Evolutionary conservation across 2,329 filamentous ascomycete species (phyloP), one percentile per base, ranked within the genome.

Genomic region (Tothia fuscella): DNA sequence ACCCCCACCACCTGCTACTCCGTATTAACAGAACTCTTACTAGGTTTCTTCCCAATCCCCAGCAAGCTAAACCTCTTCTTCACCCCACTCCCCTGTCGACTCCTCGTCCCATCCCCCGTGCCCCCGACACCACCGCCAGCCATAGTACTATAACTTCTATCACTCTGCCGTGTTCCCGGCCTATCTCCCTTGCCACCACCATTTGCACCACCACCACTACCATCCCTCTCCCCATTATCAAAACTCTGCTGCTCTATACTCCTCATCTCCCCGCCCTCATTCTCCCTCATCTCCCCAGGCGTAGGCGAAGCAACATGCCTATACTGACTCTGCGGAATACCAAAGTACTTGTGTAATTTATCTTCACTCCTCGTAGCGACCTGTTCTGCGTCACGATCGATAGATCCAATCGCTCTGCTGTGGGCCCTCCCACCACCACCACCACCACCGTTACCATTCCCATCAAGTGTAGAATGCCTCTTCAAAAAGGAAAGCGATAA

Each of bases 21-120:
- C 14, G 28, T 36, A 31, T 19, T 47, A 59, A 62, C 67, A 55
- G 65, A 71, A 45, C 53, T 64, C 57, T 76, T 79, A 54, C 72
- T 76, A 34, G 65, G 66, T 63, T 82, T 85, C 57, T 78, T 80
- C 22, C 81, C 79, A 38, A 87, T 69, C 57, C 81, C 83, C 53
- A 93, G 67, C 52, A 87, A 67, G 57, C 83, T 91, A 49, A 93
- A 68, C 53, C 86, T 66, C 64, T 86, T 89, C 62, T 80, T 77
- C 49, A 93, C 74, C 44, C 78, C 81, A 26, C 73, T 74, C 40
- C n/a, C n/a, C n/a, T n/a, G n/a, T n/a, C n/a, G n/a, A n/a, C 52
- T 53, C 24, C 50, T 57, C 16, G 14, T 34, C 6, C 34, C 34
- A 4, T 55, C 19, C 54, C 57, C 28, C 51, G 46, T 17, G 48